Conservation (phyloP, 2,329 filamentous ascomycete genomes). For the Ophiostoma perfectum region DNA sequence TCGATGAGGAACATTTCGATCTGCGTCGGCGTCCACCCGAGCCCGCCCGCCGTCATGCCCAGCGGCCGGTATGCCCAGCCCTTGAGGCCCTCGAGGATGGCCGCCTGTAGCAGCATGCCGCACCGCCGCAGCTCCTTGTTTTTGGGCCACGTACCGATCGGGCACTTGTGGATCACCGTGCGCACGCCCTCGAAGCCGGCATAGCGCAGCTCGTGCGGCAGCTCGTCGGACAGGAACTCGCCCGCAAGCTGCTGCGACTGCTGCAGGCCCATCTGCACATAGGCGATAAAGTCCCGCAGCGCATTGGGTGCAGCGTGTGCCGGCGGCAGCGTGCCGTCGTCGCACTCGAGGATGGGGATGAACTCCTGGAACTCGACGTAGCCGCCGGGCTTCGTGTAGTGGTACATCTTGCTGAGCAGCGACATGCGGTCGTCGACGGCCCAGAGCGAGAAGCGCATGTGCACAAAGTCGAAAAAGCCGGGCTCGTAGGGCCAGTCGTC, state of each 20-base stretch:
- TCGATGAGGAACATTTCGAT: slow-evolving; percentile 37
- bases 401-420: slow-evolving; percentile 40
- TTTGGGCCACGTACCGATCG: slow-evolving; percentile 46
- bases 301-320: slow-evolving; percentile 38
- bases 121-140: slow-evolving; percentile 40
- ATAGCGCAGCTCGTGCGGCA: slow-evolving; percentile 32
- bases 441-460: slow-evolving; percentile 44
- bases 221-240: slow-evolving; percentile 9
- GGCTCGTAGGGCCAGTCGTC: slow-evolving; percentile 44
- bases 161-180: slow-evolving; percentile 38
- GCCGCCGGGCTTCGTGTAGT: slow-evolving; percentile 48
- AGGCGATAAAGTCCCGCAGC: slow-evolving; percentile 42
- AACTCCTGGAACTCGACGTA: slow-evolving; percentile 49
- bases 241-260: slow-evolving; percentile 30
- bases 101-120: slow-evolving; percentile 43
- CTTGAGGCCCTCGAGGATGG: slow-evolving; percentile 35
- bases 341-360: slow-evolving; percentile 38
- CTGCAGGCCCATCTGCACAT: slow-evolving; percentile 32
- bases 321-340: slow-evolving; percentile 39
- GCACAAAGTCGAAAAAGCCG: slow-evolving; percentile 45
- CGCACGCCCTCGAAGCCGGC: slow-evolving; percentile 41
- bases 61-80: slow-evolving; percentile 32
- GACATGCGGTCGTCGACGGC: slow-evolving; percentile 40
- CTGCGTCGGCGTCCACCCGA: slow-evolving; percentile 35
- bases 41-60: slow-evolving; percentile 28